These are phyloP conservation scores for Vitis rotundifolia DNA, from an alignment of 164 flowering plant species.

Conservation along the genomic window DNA sequence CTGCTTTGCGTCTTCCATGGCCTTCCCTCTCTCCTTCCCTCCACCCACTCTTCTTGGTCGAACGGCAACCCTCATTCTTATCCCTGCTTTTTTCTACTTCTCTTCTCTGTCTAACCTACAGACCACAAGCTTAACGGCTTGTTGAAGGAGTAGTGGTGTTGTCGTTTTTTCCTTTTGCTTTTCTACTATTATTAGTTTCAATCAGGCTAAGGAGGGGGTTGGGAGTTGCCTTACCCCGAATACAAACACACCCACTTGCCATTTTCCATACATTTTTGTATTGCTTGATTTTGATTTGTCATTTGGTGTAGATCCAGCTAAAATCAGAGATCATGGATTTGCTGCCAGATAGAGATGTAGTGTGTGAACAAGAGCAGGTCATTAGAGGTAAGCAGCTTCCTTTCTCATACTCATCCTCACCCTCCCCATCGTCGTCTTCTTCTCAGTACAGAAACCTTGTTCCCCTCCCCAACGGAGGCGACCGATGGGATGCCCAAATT, in stretches of 20 bases:
- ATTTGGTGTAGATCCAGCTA: slow-evolving; percentile 1
- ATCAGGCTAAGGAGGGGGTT: too few relatives aligned
- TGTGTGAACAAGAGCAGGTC: slow-evolving; percentile 12
- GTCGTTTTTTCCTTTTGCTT: too few relatives aligned
- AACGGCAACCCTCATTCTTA: slow-evolving; percentile 25
- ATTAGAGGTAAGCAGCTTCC: slow-evolving; percentile 14
- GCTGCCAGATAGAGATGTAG: slow-evolving; percentile 15
- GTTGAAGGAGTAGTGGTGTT: too few relatives aligned
- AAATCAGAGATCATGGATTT: slow-evolving; percentile 22
- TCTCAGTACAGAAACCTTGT: slow-evolving; percentile 17
- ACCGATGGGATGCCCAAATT: slow-evolving; percentile 20
- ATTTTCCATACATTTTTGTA: not conserved
- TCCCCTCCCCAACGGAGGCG: slow-evolving; percentile 8
- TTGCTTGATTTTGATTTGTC: not conserved
- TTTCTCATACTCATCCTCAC: slow-evolving; percentile 18
- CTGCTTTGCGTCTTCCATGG: slow-evolving; percentile 19
- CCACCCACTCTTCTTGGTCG: slow-evolving; percentile 21
- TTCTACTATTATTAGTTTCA: too few relatives aligned
- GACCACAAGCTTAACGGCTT: too few relatives aligned
- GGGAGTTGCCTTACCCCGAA: too few relatives aligned
- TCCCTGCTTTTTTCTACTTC: not conserved
- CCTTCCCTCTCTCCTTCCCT: slow-evolving; percentile 3
- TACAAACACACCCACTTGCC: not conserved
- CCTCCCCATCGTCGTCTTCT: slow-evolving; percentile 25
- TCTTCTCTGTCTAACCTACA: not conserved